Conservation (phyloP, 345 rosid genomes). For the Citropsis articulata region DNA sequence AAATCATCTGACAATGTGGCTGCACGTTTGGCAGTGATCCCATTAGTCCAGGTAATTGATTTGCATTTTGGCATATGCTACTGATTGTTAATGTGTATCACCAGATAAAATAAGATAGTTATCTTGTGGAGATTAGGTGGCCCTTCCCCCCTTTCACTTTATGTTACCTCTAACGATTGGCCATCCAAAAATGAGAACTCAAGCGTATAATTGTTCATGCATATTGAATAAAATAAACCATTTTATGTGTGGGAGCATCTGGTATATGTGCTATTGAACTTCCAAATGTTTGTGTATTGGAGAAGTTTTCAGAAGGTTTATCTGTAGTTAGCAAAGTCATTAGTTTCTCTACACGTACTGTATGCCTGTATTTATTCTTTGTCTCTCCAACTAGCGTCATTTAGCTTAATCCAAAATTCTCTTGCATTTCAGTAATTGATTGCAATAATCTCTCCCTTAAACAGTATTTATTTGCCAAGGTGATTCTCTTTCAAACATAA, state of each 20-base stretch:
- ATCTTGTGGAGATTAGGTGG: background rate
- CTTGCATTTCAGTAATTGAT: background rate
- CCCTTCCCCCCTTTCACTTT: background rate
- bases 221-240: background rate
- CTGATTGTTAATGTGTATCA: background rate
- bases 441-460: background rate
- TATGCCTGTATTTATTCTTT: too few species aligned
- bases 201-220: background rate
- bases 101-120: background rate
- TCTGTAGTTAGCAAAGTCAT: background rate
- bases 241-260: background rate
- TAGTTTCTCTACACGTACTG: background rate
- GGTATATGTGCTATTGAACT: background rate
- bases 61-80: background rate
- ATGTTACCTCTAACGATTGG: background rate
- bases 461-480: background rate
- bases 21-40: slow-evolving; percentile 82
- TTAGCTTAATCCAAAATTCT: background rate
- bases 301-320: background rate
- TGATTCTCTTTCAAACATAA: background rate
- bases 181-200: background rate
- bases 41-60: slow-evolving; percentile 59
- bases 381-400: too few species aligned
- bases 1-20: slow-evolving; percentile 78
- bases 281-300: background rate